Conservation (phyloP, 345 rosid species). For the Isatis tinctoria region DNA sequence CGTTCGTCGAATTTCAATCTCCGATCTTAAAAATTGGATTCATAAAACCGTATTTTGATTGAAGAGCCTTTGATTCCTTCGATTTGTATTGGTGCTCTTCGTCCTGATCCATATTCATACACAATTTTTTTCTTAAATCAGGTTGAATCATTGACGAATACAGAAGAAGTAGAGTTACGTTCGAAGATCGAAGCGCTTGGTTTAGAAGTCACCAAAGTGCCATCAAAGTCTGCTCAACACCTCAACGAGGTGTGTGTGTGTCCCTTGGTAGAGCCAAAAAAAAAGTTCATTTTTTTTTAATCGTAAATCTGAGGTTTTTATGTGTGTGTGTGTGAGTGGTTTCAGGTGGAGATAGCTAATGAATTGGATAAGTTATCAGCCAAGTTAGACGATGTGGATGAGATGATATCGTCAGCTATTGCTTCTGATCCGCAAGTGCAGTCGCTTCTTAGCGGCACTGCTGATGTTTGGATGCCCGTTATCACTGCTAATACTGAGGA, state of each 20-base stretch:
- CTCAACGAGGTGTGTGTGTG: slow-evolving; percentile 48
- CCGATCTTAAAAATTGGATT: background rate
- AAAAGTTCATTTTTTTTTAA: no score
- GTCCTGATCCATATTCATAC: background rate
- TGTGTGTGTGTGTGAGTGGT: background rate
- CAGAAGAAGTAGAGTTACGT: slow-evolving; percentile 79
- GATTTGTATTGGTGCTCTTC: background rate
- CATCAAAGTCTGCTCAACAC: slow-evolving; percentile 45
- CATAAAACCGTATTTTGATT: background rate
- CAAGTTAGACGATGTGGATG: slow-evolving; percentile 70
- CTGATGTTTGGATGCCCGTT: slow-evolving; percentile 84
- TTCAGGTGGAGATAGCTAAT: slow-evolving; percentile 68
- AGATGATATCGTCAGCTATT: slow-evolving; percentile 73
- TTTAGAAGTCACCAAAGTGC: slow-evolving; percentile 71
- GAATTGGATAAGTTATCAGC: slow-evolving; percentile 82
- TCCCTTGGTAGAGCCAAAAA: no score
- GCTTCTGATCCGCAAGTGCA: slow-evolving; percentile 70
- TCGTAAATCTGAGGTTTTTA: background rate
- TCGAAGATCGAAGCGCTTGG: slow-evolving; percentile 89
- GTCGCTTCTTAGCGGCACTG: slow-evolving; percentile 67
- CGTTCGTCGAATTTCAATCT: background rate
- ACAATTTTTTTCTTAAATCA: background rate
- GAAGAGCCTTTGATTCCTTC: background rate
- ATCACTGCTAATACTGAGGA: slow-evolving; percentile 73
- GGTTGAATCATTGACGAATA: slow-evolving; percentile 76